These are phyloP conservation scores for Suillus decipiens DNA, from an alignment of 768 basidiomycete species.

Conservation along the genomic window DNA sequence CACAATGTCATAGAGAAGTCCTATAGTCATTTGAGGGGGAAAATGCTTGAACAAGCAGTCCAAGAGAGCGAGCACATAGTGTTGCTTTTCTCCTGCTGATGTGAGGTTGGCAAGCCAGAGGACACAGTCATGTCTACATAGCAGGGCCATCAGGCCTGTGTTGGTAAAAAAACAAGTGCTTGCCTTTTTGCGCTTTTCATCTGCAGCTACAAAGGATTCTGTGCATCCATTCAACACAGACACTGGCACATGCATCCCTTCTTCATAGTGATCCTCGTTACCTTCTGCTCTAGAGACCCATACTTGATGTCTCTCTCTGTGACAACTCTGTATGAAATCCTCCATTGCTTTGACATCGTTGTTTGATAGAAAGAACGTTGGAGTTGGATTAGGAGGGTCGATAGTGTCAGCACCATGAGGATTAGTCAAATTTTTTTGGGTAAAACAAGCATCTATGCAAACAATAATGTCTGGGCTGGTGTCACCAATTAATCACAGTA, in stretches of 20 bases:
- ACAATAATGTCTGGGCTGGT: constrained; percentile 18
- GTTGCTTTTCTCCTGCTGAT: constrained; percentile 20
- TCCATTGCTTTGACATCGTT: constrained; percentile 23
- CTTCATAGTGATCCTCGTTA: constrained; percentile 19
- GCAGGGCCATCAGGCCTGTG: constrained; percentile 20
- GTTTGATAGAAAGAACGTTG: constrained; percentile 21
- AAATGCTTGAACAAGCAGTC: constrained; percentile 20
- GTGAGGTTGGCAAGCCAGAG: constrained; percentile 23
- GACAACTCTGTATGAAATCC: constrained; percentile 2
- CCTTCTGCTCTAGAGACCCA: background rate
- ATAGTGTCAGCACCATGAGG: constrained; percentile 17
- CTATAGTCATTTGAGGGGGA: constrained; percentile 17
- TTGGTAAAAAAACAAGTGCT: constrained; percentile 18
- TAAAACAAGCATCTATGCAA: constrained; percentile 37
- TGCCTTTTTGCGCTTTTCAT: constrained; percentile 21
- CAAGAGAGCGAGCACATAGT: constrained; percentile 22
- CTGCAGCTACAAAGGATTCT: constrained; percentile 29
- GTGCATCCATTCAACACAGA: constrained; percentile 36
- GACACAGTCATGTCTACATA: constrained; percentile 20
- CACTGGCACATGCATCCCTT: constrained; percentile 26
- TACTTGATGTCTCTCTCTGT: background rate
- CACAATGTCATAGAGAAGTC: constrained; percentile 26
- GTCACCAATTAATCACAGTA: background rate
- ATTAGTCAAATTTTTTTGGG: constrained; percentile 28
- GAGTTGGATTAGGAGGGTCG: constrained; percentile 19